Conservation (phyloP, 305 asterid genomes). For the Solanum chacoense region DNA sequence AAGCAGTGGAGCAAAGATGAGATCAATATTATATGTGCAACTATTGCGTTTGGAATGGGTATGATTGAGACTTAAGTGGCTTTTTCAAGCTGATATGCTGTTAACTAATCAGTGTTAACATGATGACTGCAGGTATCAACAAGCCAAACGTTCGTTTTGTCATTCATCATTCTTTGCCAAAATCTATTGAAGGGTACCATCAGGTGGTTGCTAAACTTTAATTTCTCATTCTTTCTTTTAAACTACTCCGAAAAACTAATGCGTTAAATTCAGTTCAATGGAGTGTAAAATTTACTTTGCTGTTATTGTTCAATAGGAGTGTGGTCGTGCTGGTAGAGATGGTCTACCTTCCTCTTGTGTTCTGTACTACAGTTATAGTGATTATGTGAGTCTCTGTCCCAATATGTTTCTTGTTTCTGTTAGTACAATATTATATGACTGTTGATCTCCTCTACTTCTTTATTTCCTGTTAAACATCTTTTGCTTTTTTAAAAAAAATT, state of each 20-base stretch:
- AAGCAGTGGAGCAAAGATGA: constrained; percentile 98
- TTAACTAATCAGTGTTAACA: constrained; percentile 18
- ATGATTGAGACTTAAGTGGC: constrained; percentile 13
- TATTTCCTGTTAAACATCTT: not conserved
- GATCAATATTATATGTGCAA: constrained; percentile 91
- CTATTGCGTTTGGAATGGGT: constrained; percentile 99
- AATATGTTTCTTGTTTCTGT: constrained; percentile 6
- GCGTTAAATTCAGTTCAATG: not conserved
- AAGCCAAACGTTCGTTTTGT: constrained; percentile 99
- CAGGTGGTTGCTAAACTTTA: constrained; percentile 42
- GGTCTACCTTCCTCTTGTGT: constrained; percentile 89
- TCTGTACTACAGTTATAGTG: constrained; percentile 86
- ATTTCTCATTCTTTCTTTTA: constrained; percentile 9
- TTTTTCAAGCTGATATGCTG: constrained; percentile 13
- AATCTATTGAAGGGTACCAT: constrained; percentile 97
- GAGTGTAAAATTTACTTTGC: not conserved
- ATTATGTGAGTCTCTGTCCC: constrained; percentile 53
- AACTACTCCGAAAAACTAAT: not conserved
- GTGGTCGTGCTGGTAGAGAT: constrained; percentile 99
- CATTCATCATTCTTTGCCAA: constrained; percentile 97
- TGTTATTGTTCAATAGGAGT: constrained; percentile 54
- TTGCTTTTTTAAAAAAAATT: not conserved
- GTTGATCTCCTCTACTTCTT: not conserved
- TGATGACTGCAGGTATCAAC: constrained; percentile 64
- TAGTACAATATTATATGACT: not conserved